Conservation (phyloP, 2,329 filamentous ascomycete species). For the Fusarium brevicatenulatum region DNA sequence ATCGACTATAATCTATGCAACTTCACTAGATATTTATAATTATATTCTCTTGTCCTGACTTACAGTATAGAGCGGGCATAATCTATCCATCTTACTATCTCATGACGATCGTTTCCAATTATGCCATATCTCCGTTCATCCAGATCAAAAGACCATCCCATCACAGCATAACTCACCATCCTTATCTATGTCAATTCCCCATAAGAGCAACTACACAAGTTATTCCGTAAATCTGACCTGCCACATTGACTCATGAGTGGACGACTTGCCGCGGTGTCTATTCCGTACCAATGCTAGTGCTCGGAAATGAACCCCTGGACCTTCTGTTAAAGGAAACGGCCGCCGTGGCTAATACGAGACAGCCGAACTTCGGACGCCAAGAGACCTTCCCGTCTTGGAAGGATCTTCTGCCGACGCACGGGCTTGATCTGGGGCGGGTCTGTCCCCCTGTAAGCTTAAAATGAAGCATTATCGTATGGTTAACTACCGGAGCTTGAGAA, state of each 20-base stretch:
- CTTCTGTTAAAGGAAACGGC: slow-evolving; percentile 7
- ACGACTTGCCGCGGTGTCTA: neutral
- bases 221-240: slow-evolving; percentile 6
- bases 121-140: slow-evolving; percentile 6
- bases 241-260: slow-evolving; percentile 10
- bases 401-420: neutral
- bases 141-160: slow-evolving; percentile 12
- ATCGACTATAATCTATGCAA: neutral
- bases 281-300: neutral
- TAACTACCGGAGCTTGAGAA: neutral
- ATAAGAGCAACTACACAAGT: neutral
- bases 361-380: neutral
- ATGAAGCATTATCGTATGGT: neutral
- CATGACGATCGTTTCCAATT: slow-evolving; percentile 12
- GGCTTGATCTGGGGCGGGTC: neutral
- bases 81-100: neutral
- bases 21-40: slow-evolving; percentile 7
- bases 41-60: accelerated
- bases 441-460: neutral
- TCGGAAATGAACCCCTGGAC: neutral
- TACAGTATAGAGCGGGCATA: accelerated
- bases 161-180: neutral
- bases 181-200: neutral
- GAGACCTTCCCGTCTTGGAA: neutral
- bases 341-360: slow-evolving; percentile 6